Conservation (phyloP, 805 yeast genomes). For the Lachancea nothofagi region DNA sequence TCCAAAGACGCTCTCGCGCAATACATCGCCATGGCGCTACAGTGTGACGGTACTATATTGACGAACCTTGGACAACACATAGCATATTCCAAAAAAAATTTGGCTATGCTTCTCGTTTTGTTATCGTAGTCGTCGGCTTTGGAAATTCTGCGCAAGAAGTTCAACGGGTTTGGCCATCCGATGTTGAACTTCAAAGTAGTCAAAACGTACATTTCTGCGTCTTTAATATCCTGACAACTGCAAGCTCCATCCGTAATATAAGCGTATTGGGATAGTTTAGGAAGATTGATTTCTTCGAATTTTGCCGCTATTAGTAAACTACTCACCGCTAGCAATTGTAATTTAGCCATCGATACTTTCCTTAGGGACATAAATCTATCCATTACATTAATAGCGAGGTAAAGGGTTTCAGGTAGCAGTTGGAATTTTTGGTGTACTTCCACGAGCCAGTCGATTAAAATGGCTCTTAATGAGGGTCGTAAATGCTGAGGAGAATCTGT, state of each 20-base stretch:
- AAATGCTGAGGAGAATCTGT: slow-evolving; percentile 52
- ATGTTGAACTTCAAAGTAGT: slow-evolving; percentile 68
- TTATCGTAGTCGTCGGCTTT: slow-evolving; percentile 88
- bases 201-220: slow-evolving; percentile 75
- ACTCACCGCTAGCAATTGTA: slow-evolving; percentile 83
- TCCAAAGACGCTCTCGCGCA: slow-evolving; percentile 67
- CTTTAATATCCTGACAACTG: slow-evolving; percentile 71
- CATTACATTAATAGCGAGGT: slow-evolving; percentile 76
- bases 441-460: slow-evolving; percentile 89
- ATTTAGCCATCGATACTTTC: slow-evolving; percentile 65
- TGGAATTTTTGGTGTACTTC: slow-evolving; percentile 83
- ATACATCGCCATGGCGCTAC: slow-evolving; percentile 87
- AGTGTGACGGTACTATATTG: slow-evolving; percentile 65
- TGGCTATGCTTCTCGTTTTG: slow-evolving; percentile 77
- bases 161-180: slow-evolving; percentile 85
- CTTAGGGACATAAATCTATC: slow-evolving; percentile 79
- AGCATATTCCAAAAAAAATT: slow-evolving; percentile 73
- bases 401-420: slow-evolving; percentile 79
- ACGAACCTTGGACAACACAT: slow-evolving; percentile 71
- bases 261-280: slow-evolving; percentile 79
- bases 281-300: slow-evolving; percentile 86
- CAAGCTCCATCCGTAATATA: slow-evolving; percentile 84
- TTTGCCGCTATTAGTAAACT: slow-evolving; percentile 85
- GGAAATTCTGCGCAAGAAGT: slow-evolving; percentile 79
- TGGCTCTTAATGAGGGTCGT: slow-evolving; percentile 78